Base-by-base conservation (phyloP, 1,284 basidiomycete species). In the Ustilago sp. region DNA sequence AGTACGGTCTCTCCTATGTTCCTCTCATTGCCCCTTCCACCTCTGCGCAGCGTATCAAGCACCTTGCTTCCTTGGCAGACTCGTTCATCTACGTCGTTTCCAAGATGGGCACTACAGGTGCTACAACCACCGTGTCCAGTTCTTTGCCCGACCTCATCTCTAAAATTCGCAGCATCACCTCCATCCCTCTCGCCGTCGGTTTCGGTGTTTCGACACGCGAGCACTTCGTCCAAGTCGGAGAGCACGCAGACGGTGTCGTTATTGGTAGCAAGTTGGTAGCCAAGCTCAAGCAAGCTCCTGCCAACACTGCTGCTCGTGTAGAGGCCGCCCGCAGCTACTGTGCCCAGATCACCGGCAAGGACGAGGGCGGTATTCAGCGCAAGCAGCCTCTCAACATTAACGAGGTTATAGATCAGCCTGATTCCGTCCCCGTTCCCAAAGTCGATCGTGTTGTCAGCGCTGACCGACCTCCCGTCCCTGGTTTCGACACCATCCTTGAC, bases 91-190 rank as follows among this genome's bases (percentile, higher is more conserved):
- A 99, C 86, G 92, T 99, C 63, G 86, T 87, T 54, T 85, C 83
- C 50, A 86, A 97, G 93, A 98, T 99, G 95, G 96, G 96, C 34
- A 96, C 94, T 1, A 99, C 96, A 0, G 97, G 96, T 47, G 98
- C 95, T 4, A 93, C 94, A 1, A 91, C 91, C 31, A 88, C 89
- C 43, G 90, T 91, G 12, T 89, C 88, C 0, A 79, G 80, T 43
- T 77, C 79, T 13, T 80, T 87, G 23, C 80, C 85, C 28, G 68
- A 81, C 34, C 79, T 87, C 60, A 80, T 88, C 59, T 52, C 75
- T 35, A 81, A 80, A 35, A 86, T 88, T 70, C 85, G 87, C 52
- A 61, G 57, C 59, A 74, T 79, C 62, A 91, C 93, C 56, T 88
- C 89, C 23, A 91, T 93, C 35, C 94, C 96, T 3, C 89, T 99